phyloP scores from a whole-genome alignment of 140 eudicot genomes.

The Stevia rebaudiana region DNA sequence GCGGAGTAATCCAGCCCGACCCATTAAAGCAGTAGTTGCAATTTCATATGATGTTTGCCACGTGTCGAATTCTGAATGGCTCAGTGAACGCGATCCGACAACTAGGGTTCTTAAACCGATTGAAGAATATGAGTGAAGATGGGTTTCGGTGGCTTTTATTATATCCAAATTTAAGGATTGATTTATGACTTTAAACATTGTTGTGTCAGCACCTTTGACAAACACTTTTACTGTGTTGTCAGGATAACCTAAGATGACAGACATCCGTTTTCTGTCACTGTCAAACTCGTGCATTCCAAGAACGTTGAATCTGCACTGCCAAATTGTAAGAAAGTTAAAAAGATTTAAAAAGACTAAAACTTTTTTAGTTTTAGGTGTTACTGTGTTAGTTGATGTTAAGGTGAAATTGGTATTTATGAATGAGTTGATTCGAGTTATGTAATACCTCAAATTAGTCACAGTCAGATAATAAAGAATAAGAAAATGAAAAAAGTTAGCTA shows the following conservation, averaged over 20 bases:
- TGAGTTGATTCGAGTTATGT: too few species aligned
- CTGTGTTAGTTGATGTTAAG: too few species aligned
- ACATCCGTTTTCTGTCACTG: constrained; percentile 95
- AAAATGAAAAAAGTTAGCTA: too few species aligned
- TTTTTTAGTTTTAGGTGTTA: too few species aligned
- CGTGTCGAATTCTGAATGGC: constrained; percentile 57
- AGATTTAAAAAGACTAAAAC: too few species aligned
- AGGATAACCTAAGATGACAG: constrained; percentile 86
- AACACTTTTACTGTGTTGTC: constrained; percentile 66
- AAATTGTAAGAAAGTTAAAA: too few species aligned
- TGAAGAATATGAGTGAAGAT: constrained; percentile 71
- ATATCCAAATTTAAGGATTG: constrained; percentile 46
- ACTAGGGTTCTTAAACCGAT: constrained; percentile 88
- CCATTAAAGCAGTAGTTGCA: constrained; percentile 81
- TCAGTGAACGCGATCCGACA: constrained; percentile 60
- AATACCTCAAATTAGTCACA: too few species aligned
- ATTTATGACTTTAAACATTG: constrained; percentile 72
- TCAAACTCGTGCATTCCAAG: constrained; percentile 95
- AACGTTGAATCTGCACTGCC: constrained; percentile 69
- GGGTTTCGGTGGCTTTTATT: constrained; percentile 50
- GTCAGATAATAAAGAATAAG: too few species aligned
- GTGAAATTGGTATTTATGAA: too few species aligned
- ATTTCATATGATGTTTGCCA: constrained; percentile 88
- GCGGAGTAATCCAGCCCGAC: constrained; percentile 79
- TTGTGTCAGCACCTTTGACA: constrained; percentile 94